These are phyloP conservation scores for Escovopsis sp. DNA, from an alignment of 2,329 filamentous ascomycete genomes.

Conservation along the genomic window DNA sequence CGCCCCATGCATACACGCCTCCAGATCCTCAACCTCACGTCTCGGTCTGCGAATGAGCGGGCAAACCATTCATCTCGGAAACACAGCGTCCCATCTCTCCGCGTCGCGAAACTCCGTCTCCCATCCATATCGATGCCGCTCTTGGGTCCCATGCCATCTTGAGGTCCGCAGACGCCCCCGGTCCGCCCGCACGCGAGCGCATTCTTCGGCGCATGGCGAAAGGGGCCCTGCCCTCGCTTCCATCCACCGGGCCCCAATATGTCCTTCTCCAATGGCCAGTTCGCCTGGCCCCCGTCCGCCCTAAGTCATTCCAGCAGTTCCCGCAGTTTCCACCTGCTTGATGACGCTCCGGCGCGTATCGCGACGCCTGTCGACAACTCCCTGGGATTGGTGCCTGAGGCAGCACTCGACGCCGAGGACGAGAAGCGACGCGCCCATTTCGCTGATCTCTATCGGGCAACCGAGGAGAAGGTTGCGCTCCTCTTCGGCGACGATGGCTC, in stretches of 20 bases:
- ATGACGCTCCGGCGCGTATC: slow-evolving; percentile 42
- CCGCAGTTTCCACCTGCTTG: slow-evolving; percentile 40
- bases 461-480: slow-evolving; percentile 60
- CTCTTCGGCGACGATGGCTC: slow-evolving; percentile 52
- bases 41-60: slow-evolving; percentile 36
- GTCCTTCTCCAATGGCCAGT: slow-evolving; percentile 53
- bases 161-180: slow-evolving; percentile 29
- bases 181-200: slow-evolving; percentile 36
- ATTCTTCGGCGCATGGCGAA: slow-evolving; percentile 41
- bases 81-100: slow-evolving; percentile 27
- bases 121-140: slow-evolving; percentile 40
- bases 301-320: slow-evolving; percentile 31
- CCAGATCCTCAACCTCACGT: slow-evolving; percentile 41
- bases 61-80: slow-evolving; percentile 36
- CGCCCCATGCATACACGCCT: slow-evolving; percentile 17
- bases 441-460: slow-evolving; percentile 60
- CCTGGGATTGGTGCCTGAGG: slow-evolving; percentile 43
- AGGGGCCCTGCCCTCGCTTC: slow-evolving; percentile 31
- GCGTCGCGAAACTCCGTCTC: slow-evolving; percentile 22
- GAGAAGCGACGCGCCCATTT: slow-evolving; percentile 62
- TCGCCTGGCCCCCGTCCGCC: slow-evolving; percentile 47
- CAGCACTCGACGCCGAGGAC: slow-evolving; percentile 46
- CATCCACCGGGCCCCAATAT: slow-evolving; percentile 41
- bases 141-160: slow-evolving; percentile 36
- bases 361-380: slow-evolving; percentile 36